Base-by-base conservation (phyloP, 75 land plant species). In the Picea sitchensis region DNA sequence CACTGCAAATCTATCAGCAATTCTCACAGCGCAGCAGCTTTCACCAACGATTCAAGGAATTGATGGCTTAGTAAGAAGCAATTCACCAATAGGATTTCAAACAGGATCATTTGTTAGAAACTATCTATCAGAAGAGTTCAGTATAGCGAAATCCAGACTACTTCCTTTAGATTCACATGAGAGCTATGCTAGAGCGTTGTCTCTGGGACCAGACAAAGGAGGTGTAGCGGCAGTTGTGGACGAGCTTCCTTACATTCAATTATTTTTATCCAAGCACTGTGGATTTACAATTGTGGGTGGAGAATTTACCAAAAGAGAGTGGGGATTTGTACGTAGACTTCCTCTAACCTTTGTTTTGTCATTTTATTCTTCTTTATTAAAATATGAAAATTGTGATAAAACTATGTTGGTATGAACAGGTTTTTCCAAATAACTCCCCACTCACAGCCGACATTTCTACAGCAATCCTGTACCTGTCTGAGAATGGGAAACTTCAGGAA, bases 211-310 rank as follows among this genome's bases (percentile, higher is more conserved):
- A 26, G 23, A 54, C 23, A 82, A 82, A 58, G 96, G 96, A n/a
- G 94, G 96, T 15, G 94, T 95, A 15, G 96, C 89, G 61, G 98
- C 98, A 56, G 80, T 95, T 54, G 87, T 95, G n/a, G 98, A 95
- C 56, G 98, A 95, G 79, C 92, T 89, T 58, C 92, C 96, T 14
- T 93, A 95, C 61, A 72, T 91, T 5, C 90, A 95, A 78, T 82
- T 93, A 41, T 95, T 95, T 72, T 86, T 95, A 61, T 87, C 98
- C 58, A 84, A 90, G 18, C 77, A 87, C 56, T 95, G 96, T 81
- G 88, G 84, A 23, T 93, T 85, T 73, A 78, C 86, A 44, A 90
- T 91, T 30, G 91, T 89, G 1, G 98, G 98, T 9, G 83, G 86
- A 69, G 92, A 86, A 77, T 93, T 93, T 83, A 93, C 96, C 20